Conservation (phyloP, 371 early-diverging fungal species). For the Thermomucor indicae-seudaticae region DNA sequence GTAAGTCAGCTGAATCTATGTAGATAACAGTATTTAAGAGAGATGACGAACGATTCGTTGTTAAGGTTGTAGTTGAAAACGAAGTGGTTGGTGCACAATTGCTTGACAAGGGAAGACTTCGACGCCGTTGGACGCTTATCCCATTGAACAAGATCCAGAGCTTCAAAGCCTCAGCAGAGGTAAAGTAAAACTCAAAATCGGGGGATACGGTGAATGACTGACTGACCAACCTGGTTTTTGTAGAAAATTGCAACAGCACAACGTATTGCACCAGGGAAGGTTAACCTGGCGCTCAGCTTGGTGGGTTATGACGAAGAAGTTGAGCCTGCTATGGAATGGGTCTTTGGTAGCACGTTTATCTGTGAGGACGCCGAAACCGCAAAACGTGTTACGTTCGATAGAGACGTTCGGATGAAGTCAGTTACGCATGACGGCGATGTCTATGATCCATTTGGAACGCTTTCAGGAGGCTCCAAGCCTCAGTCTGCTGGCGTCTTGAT, state of each 20-base stretch:
- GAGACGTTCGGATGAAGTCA: conserved; percentile 72
- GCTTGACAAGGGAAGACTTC: conserved; percentile 74
- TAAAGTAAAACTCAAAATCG: conserved; percentile 10
- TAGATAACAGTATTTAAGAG: not conserved
- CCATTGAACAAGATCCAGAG: conserved; percentile 95
- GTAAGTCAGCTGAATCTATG: conserved; percentile 34
- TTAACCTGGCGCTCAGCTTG: conserved; percentile 78
- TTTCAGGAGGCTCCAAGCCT: conserved; percentile 95
- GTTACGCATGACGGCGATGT: conserved; percentile 98
- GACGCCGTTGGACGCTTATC: conserved; percentile 91
- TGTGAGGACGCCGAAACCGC: conserved; percentile 88
- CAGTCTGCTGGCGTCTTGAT: conserved; percentile 71
- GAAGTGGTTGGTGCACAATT: conserved; percentile 87
- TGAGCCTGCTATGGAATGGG: conserved; percentile 86
- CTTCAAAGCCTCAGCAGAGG: conserved; percentile 59
- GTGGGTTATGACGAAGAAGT: conserved; percentile 81
- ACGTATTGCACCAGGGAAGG: conserved; percentile 76
- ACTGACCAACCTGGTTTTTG: not conserved
- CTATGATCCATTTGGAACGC: conserved; percentile 97
- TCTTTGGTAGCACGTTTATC: conserved; percentile 94
- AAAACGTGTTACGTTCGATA: conserved; percentile 86
- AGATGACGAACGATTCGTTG: not conserved
- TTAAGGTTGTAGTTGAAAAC: conserved; percentile 87
- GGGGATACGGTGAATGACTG: not conserved
- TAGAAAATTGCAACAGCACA: conserved; percentile 65